These are phyloP conservation scores for Flaveria brownii DNA, from an alignment of 129 eudicot genomes.

Conservation along the genomic window DNA sequence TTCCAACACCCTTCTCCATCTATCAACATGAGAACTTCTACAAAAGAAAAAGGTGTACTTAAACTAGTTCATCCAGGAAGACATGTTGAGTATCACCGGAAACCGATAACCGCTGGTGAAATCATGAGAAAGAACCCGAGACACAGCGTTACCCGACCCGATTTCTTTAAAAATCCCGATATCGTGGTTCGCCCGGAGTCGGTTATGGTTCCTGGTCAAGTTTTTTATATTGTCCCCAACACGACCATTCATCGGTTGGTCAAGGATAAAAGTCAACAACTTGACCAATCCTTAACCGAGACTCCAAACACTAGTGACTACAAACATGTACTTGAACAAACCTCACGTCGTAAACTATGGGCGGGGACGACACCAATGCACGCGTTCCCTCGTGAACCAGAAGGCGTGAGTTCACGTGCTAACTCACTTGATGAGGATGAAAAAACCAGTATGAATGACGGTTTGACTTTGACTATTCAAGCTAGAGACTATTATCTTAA, in stretches of 20 bases:
- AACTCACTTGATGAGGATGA: conserved; percentile 26
- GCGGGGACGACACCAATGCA: conserved; percentile 50
- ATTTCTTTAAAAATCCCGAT: conserved; percentile 51
- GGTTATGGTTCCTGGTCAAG: conserved; percentile 57
- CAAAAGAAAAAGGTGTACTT: conserved; percentile 48
- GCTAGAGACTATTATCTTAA: conserved; percentile 33
- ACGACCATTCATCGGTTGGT: conserved; percentile 44
- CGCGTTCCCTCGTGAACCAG: conserved; percentile 17
- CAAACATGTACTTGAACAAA: background rate
- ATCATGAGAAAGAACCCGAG: conserved; percentile 64
- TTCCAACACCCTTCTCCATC: background rate
- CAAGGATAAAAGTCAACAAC: conserved; percentile 35
- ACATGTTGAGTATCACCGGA: conserved; percentile 41
- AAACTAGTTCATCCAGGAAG: conserved; percentile 67
- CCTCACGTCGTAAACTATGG: conserved; percentile 33
- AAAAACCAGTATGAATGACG: conserved; percentile 22
- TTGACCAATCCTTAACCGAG: conserved; percentile 18
- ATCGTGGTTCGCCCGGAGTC: conserved; percentile 60
- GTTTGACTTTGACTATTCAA: conserved; percentile 24
- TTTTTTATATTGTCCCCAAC: conserved; percentile 59
- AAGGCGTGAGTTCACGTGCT: conserved; percentile 15
- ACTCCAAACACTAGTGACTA: conserved; percentile 11
- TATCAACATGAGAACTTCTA: conserved; percentile 43
- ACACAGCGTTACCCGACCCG: conserved; percentile 62
- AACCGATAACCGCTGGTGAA: conserved; percentile 53